A percentile compares a stretch with the other conserved stretches of the same genome.
These are phyloP conservation scores for Ceratobasidium sp. DNA, from an alignment of 1,284 basidiomycete species.

Conservation along the genomic window DNA sequence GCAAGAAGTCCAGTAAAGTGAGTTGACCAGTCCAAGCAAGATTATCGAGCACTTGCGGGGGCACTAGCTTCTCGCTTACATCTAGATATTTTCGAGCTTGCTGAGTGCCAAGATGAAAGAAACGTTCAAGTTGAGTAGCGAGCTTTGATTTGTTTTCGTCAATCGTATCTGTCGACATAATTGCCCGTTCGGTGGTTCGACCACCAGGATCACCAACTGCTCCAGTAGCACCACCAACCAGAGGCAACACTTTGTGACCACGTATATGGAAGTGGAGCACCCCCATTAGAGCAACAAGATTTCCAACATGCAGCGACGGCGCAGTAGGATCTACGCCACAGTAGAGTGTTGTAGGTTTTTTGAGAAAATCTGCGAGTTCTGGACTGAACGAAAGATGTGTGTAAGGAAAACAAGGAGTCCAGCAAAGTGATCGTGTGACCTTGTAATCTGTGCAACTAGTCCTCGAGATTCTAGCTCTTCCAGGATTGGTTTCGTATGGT, in stretches of 20 bases:
- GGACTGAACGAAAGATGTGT: constrained; percentile 17
- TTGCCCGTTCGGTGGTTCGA: constrained; percentile 81
- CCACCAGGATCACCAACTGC: constrained; percentile 98
- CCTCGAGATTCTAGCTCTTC: constrained; percentile 57
- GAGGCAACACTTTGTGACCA: constrained; percentile 83
- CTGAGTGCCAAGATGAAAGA: constrained; percentile 73
- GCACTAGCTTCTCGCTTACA: constrained; percentile 45
- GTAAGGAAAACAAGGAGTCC: not conserved
- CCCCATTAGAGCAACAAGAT: constrained; percentile 88
- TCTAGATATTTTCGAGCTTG: constrained; percentile 63
- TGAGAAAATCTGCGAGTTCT: constrained; percentile 35
- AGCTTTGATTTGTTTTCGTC: constrained; percentile 76
- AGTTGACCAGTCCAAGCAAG: constrained; percentile 82
- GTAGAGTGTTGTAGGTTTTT: constrained; percentile 70
- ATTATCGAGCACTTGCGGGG: constrained; percentile 78
- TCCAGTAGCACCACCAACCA: constrained; percentile 96
- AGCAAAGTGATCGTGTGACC: constrained; percentile 50
- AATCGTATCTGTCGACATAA: constrained; percentile 69
- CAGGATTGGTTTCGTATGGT: constrained; percentile 43
- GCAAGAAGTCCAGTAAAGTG: constrained; percentile 85
- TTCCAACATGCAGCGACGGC: constrained; percentile 88
- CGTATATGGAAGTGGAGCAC: constrained; percentile 86
- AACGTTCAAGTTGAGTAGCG: constrained; percentile 70
- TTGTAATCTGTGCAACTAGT: constrained; percentile 57
- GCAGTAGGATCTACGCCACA: constrained; percentile 95